phyloP scores from a whole-genome alignment of 495 filamentous ascomycete species.

The Penicillium coffeae region DNA sequence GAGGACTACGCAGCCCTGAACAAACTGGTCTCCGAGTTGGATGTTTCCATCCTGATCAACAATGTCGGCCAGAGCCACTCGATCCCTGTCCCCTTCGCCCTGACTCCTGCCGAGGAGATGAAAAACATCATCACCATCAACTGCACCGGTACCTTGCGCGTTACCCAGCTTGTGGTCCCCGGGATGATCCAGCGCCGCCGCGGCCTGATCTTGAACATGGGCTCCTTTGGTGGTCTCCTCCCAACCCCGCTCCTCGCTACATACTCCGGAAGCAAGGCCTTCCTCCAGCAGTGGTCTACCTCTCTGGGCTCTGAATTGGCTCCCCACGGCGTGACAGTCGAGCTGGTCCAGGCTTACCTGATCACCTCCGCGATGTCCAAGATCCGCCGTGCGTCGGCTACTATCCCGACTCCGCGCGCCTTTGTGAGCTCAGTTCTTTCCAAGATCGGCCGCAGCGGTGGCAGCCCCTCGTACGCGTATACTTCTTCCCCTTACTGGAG shows the following conservation, averaged over 20 bases:
- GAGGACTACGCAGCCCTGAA: conserved; percentile 72
- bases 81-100: conserved; percentile 84
- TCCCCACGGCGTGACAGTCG: conserved; percentile 72
- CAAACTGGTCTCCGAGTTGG: conserved; percentile 62
- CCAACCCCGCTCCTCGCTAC: conserved; percentile 93
- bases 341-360: conserved; percentile 85
- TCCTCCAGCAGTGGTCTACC: conserved; percentile 94
- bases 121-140: conserved; percentile 91
- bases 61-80: conserved; percentile 94
- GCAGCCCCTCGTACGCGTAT: conserved; percentile 67
- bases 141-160: conserved; percentile 79
- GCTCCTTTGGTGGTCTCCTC: conserved; percentile 84
- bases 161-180: conserved; percentile 80
- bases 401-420: conserved; percentile 74
- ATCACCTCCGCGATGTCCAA: conserved; percentile 96
- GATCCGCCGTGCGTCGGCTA: conserved; percentile 67
- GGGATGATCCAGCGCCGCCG: conserved; percentile 77
- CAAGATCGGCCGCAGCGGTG: conserved; percentile 78
- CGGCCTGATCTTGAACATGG: conserved; percentile 95
- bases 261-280: conserved; percentile 97
- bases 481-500: conserved; percentile 91
- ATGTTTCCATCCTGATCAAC: conserved; percentile 88
- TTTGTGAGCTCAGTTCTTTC: conserved; percentile 77
- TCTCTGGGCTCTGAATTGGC: conserved; percentile 80
- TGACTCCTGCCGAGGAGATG: conserved; percentile 75